Evolutionary conservation across 768 basidiomycete species (phyloP).

Genomic region (Psilocybe sp.): DNA sequence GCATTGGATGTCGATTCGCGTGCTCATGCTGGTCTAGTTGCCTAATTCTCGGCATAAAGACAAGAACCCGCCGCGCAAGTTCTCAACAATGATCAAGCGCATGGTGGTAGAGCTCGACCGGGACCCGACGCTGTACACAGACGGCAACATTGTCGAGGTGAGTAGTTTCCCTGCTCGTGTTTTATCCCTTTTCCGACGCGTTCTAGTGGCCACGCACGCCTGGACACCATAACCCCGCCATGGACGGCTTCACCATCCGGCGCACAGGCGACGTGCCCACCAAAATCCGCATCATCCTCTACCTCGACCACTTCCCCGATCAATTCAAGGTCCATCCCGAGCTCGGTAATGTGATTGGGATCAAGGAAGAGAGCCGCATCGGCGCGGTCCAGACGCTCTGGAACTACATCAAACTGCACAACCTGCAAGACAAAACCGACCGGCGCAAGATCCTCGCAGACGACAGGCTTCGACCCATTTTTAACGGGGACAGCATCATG

Average conservation of each 20-base stretch:
- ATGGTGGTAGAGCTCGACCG: conserved; percentile 88
- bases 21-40: conserved; percentile 33
- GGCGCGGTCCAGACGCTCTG: conserved; percentile 83
- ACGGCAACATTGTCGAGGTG: conserved; percentile 90
- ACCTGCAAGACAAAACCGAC: conserved; percentile 81
- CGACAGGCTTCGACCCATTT: conserved; percentile 65
- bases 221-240: conserved; percentile 51
- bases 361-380: conserved; percentile 82
- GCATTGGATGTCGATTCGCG: neutral
- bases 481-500: conserved; percentile 62
- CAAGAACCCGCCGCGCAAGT: conserved; percentile 64
- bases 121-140: conserved; percentile 75
- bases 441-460: conserved; percentile 68
- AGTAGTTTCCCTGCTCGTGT: conserved; percentile 12
- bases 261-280: conserved; percentile 79
- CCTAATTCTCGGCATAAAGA: conserved; percentile 65
- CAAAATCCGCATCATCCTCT: conserved; percentile 78
- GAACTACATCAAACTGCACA: conserved; percentile 88
- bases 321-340: conserved; percentile 79
- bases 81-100: conserved; percentile 81
- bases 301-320: conserved; percentile 85
- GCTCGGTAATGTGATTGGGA: conserved; percentile 65
- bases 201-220: conserved; percentile 61
- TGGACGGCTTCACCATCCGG: conserved; percentile 86
- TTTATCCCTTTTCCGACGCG: neutral